A percentile compares a stretch with the other conserved stretches of the same genome.
Conservation (phyloP, 805 yeast species). For the Metschnikowia lochheadii region DNA sequence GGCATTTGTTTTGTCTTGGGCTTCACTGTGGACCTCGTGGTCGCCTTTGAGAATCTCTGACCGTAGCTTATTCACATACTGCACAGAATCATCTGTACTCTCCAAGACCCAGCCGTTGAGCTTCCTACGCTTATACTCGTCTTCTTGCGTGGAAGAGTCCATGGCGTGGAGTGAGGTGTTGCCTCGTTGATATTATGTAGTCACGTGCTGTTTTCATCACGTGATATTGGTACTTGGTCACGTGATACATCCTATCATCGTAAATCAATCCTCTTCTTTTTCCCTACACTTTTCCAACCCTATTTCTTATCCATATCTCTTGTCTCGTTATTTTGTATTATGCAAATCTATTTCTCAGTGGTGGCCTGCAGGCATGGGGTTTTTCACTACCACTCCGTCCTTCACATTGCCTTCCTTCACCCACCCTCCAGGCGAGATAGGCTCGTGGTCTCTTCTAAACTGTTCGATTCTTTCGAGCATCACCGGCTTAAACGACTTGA, state of each 20-base stretch:
- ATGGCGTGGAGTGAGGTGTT: neutral
- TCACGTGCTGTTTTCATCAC: neutral
- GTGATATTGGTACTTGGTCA: neutral
- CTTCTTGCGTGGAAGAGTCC: neutral
- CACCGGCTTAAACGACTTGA: constrained; percentile 78
- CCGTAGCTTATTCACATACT: constrained; percentile 16
- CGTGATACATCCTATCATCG: neutral
- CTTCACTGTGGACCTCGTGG: neutral
- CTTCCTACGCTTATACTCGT: constrained; percentile 4
- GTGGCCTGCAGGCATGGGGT: constrained; percentile 49
- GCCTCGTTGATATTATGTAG: too few relatives aligned
- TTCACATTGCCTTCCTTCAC: constrained; percentile 51
- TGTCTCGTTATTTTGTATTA: neutral
- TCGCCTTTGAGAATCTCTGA: neutral
- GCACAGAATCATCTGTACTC: constrained; percentile 18
- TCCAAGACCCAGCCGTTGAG: constrained; percentile 15
- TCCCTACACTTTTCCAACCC: too few relatives aligned
- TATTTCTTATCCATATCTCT: neutral
- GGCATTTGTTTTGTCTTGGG: neutral
- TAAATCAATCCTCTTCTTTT: too few relatives aligned
- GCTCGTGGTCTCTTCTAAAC: constrained; percentile 48
- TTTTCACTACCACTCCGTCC: constrained; percentile 62
- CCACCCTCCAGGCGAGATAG: constrained; percentile 76
- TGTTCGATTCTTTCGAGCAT: constrained; percentile 71
- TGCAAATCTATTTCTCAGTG: constrained; percentile 15